phyloP scores from a whole-genome alignment of 2,329 filamentous ascomycete species.

The Meredithiella fracta region DNA sequence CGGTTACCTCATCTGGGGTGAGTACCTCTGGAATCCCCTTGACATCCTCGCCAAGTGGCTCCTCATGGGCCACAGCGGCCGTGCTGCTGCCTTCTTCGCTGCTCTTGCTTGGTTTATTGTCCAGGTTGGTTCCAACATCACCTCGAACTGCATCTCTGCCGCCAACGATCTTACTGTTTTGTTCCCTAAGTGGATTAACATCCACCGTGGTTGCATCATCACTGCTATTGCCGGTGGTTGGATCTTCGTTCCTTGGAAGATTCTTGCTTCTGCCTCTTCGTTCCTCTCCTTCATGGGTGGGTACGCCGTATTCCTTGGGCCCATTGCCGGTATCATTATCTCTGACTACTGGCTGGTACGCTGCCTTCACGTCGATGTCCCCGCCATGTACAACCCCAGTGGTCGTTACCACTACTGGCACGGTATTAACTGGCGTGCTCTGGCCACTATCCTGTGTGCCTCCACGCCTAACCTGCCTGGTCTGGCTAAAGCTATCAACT shows the following conservation, averaged over 20 bases:
- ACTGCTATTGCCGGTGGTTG: slow-evolving; percentile 21
- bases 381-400: slow-evolving; percentile 25
- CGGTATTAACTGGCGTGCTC: slow-evolving; percentile 27
- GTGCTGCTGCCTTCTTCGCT: slow-evolving; percentile 20
- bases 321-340: slow-evolving; percentile 27
- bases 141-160: slow-evolving; percentile 19
- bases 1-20: slow-evolving; percentile 28
- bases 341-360: slow-evolving; percentile 26
- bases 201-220: slow-evolving; percentile 20
- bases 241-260: slow-evolving; percentile 23
- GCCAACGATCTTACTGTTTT: slow-evolving; percentile 21
- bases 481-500: slow-evolving; percentile 20
- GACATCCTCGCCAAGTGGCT: slow-evolving; percentile 28
- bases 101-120: slow-evolving; percentile 19
- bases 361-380: slow-evolving; percentile 24
- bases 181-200: slow-evolving; percentile 20
- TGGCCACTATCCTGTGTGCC: slow-evolving; percentile 25
- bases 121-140: slow-evolving; percentile 20
- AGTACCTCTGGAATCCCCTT: slow-evolving; percentile 32
- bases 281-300: slow-evolving; percentile 22
- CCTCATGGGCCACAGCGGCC: slow-evolving; percentile 18
- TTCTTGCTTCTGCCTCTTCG: slow-evolving; percentile 19
- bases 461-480: slow-evolving; percentile 27
- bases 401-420: slow-evolving; percentile 27
- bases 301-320: slow-evolving; percentile 24